These are phyloP conservation scores for Arthroderma sp. DNA, from an alignment of 2,329 filamentous ascomycete species.

Conservation along the genomic window DNA sequence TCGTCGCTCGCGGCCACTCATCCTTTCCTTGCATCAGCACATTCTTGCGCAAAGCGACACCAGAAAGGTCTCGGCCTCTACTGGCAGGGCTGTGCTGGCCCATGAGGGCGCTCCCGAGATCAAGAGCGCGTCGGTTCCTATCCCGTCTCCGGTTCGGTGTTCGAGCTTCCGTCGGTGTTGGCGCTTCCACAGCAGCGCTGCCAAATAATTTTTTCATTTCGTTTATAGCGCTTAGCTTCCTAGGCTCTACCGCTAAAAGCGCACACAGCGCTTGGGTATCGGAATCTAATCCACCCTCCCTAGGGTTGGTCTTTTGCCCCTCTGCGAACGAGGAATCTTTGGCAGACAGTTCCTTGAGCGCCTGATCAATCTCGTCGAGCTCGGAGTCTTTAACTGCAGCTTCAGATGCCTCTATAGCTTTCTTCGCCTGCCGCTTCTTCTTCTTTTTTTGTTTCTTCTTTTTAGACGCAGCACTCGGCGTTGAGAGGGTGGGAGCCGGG, in stretches of 20 bases:
- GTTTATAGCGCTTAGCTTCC: slow-evolving; percentile 71
- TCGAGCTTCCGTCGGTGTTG: slow-evolving; percentile 38
- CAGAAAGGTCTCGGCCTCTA: slow-evolving; percentile 51
- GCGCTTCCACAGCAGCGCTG: slow-evolving; percentile 46
- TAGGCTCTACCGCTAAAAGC: slow-evolving; percentile 50
- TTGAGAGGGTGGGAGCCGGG: not conserved
- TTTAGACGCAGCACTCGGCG: slow-evolving; percentile 10
- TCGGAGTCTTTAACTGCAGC: slow-evolving; percentile 17
- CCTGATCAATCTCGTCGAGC: slow-evolving; percentile 54
- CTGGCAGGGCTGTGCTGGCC: slow-evolving; percentile 41
- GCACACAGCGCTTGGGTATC: slow-evolving; percentile 31
- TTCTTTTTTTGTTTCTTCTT: slow-evolving; percentile 51
- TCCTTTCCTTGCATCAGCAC: slow-evolving; percentile 78
- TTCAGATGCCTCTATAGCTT: slow-evolving; percentile 16
- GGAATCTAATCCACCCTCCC: slow-evolving; percentile 1
- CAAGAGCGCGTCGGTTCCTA: slow-evolving; percentile 36
- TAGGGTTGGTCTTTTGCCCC: not conserved
- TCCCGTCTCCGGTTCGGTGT: slow-evolving; percentile 40
- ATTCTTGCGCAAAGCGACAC: slow-evolving; percentile 62
- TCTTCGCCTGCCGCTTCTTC: slow-evolving; percentile 39
- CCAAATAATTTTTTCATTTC: slow-evolving; percentile 77
- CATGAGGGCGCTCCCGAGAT: slow-evolving; percentile 43
- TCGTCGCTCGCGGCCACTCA: slow-evolving; percentile 67
- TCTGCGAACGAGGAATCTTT: slow-evolving; percentile 15
- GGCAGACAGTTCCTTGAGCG: slow-evolving; percentile 46